Base-by-base conservation (phyloP, 2,329 filamentous ascomycete genomes). In the Ambrosiella xylebori region DNA sequence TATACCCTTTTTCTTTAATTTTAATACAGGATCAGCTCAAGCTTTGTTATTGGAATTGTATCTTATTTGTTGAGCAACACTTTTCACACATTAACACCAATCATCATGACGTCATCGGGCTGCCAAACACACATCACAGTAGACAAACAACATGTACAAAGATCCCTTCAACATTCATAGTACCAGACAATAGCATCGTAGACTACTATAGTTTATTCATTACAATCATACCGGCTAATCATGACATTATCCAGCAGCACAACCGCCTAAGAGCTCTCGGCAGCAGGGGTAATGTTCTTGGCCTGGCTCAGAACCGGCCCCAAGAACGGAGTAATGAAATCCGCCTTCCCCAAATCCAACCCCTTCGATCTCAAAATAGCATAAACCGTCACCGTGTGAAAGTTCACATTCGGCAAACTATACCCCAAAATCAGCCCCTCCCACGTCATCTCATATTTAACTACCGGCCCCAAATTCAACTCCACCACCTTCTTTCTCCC, bases 331-430 rank as follows among this genome's bases (percentile, higher is more conserved):
- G 2, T 36, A n/a, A 59, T 12, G 64, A 72, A 82, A 63, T 82
- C 78, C 17, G 62, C 41, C 71, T 83, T 84, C 9, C 80, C 80
- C 37, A 85, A 19, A 1, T 72, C 72, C 12, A 82, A 76, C 0
- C 80, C 80, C 66, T 76, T 72, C 52, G 69, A 70, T 54, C 81
- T 69, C 63, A 84, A 64, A 54, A 85, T 76, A 1, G 66, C 70
- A 66, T 84, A 84, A 6, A 76, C 74, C 5, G 73, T 79, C 27
- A 69, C 72, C 3, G 77, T 61, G 63, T 84, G 81, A 65, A 84
- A 84, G 66, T 73, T 80, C 64, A 82, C 73, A 65, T 83, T 82
- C 11, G 80, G 79, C 44, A 81, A 59, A 2, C 68, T 71, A 64
- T 72, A 81, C 0, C 68, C 66, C 53, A 64, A 61, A 59, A 62